These are phyloP conservation scores for Colletotrichum limetticola DNA, from an alignment of 2,329 filamentous ascomycete genomes.

Conservation along the genomic window DNA sequence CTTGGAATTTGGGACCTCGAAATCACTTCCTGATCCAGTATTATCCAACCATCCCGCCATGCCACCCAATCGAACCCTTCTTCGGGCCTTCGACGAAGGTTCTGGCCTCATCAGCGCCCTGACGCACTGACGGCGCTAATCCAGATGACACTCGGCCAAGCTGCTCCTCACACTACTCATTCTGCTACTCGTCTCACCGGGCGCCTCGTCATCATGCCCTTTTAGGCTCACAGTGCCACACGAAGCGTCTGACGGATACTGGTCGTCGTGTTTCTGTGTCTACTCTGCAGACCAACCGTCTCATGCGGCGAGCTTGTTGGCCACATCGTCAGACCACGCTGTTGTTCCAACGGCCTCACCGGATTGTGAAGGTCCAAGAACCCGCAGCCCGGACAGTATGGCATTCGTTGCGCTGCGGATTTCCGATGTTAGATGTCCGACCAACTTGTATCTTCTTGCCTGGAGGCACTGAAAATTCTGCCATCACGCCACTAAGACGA, in stretches of 20 bases:
- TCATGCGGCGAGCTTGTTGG: constrained; percentile 11
- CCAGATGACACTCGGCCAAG: constrained; percentile 20
- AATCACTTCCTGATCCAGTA: neutral
- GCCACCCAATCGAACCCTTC: constrained; percentile 20
- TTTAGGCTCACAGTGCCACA: constrained; percentile 7
- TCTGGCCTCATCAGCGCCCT: constrained; percentile 16
- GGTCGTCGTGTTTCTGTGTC: neutral
- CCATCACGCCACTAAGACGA: constrained; percentile 7
- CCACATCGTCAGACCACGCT: constrained; percentile 6
- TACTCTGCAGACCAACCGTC: constrained; percentile 26
- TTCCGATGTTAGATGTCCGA: neutral
- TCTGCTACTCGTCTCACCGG: constrained; percentile 14
- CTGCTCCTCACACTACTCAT: neutral
- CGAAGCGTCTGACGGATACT: neutral
- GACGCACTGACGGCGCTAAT: constrained; percentile 9
- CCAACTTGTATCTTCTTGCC: neutral
- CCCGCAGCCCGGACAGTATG: constrained; percentile 11
- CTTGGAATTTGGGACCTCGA: neutral
- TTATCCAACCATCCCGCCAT: neutral
- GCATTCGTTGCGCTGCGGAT: constrained; percentile 1
- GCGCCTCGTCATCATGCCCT: constrained; percentile 8
- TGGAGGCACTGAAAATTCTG: neutral
- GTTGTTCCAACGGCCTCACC: neutral
- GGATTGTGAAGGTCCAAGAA: constrained; percentile 4
- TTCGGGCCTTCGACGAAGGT: constrained; percentile 16